Evolutionary conservation across 352 stramenopile genomes (phyloP), one percentile per base, ranked within the genome.

Genomic region (Pythium biforme): DNA sequence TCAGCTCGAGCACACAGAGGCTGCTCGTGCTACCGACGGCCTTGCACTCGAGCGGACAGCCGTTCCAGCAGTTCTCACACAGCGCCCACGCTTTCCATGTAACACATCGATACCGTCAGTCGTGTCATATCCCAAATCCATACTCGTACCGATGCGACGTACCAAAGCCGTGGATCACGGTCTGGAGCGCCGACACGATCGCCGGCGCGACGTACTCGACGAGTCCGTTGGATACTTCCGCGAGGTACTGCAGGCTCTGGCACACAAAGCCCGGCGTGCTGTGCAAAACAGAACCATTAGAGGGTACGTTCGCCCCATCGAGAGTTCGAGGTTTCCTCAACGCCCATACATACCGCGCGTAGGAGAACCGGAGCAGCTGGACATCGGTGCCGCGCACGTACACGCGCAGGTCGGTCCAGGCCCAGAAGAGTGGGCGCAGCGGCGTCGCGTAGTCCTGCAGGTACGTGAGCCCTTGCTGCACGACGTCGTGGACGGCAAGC

Each of bases 401-500:
- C 22, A 89, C 79, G 41, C 83, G 83, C 31, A 94, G 59, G 52
- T 94, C 70, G 46, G 74, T 94, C 83, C 85, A 94, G 1, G 78
- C 77, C 83, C 83, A 94, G 31, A 92, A 90, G 34, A 91, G 73
- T 41, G 80, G 70, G 3, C 75, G 78, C 40, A 94, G 69, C 9
- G 77, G 77, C 72, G 76, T 86, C 26, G 77, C 70, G 29, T 75
- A 75, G 25, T 76, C 74, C 68, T 83, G 59, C 33, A 91, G 61
- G 20, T 88, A 76, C 66, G 59, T 68, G 27, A 94, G 54, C 40
- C 69, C 72, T 20, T 72, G 71, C n/a, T 75, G 74, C 12, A 72
- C 83, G 41, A 84, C 62, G 9, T 80, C 70, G 39, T 85, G 85
- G 31, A 90, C 60, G 12, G 61, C 66, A 15, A 88, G 67, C 12